Evolutionary conservation across 139 green algal species (phyloP).

Genomic region (Chlorella sorokiniana): DNA sequence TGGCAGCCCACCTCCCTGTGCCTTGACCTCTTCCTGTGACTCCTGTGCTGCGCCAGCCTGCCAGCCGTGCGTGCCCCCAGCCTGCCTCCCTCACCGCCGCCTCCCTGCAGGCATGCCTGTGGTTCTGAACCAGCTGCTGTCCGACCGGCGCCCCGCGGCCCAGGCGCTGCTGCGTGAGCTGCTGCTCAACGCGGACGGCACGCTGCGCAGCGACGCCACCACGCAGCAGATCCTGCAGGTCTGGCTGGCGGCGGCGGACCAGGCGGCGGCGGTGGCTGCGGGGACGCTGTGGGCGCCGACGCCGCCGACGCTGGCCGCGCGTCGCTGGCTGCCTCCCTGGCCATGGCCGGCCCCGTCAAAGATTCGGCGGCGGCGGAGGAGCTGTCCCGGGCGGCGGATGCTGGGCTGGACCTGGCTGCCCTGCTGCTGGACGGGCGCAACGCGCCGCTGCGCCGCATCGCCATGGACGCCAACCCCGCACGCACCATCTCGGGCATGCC

Average conservation of each 20-base stretch:
- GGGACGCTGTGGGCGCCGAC: background rate
- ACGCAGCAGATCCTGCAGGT: constrained; percentile 47
- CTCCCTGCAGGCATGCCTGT: constrained; percentile 39
- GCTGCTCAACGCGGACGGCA: constrained; percentile 30
- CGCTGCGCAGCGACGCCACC: constrained; percentile 41
- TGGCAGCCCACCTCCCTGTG: background rate
- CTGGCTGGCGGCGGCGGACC: constrained; percentile 32
- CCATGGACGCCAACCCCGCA: constrained; percentile 42
- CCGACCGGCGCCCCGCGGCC: constrained; percentile 33
- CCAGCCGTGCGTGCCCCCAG: background rate
- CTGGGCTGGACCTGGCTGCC: constrained; percentile 24
- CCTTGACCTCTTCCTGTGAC: background rate
- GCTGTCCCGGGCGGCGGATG: background rate
- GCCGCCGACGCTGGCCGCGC: too few species aligned
- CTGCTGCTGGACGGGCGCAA: constrained; percentile 43
- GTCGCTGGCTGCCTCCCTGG: constrained; percentile 5
- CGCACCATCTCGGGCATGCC: constrained; percentile 34
- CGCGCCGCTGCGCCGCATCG: constrained; percentile 34
- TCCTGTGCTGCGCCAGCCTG: background rate
- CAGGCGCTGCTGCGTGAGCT: constrained; percentile 46
- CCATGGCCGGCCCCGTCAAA: background rate
- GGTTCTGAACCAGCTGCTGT: constrained; percentile 50
- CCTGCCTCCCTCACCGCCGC: background rate
- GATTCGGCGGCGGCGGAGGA: background rate
- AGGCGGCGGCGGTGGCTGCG: constrained; percentile 9